Conservation (phyloP, 179 eudicot genomes). For the Gypsophila paniculata region DNA sequence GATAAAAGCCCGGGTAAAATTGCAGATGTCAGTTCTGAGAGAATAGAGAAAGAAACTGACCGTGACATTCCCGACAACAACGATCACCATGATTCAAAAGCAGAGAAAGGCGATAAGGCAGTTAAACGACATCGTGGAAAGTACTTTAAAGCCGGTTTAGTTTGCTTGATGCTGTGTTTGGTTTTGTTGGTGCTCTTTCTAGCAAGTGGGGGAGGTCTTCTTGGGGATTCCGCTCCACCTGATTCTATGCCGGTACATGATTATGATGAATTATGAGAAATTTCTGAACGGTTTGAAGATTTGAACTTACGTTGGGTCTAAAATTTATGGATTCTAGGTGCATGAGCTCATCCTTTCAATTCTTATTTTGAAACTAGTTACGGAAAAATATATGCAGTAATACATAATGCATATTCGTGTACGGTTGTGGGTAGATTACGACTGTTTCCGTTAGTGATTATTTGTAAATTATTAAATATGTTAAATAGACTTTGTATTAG, state of each 20-base stretch:
- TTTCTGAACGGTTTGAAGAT: not conserved
- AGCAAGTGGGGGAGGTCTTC: constrained; percentile 19
- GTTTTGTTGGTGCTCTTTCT: constrained; percentile 20
- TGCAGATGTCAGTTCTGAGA: constrained; percentile 44
- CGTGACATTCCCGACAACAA: constrained; percentile 23
- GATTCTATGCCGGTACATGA: constrained; percentile 30
- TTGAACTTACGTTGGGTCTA: not conserved
- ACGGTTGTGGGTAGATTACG: too few relatives aligned
- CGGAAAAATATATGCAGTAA: too few relatives aligned
- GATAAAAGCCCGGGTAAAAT: constrained; percentile 92
- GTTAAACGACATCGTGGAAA: constrained; percentile 17
- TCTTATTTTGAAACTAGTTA: too few relatives aligned
- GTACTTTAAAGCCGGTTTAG: constrained; percentile 11
- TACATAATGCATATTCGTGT: too few relatives aligned
- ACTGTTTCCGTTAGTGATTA: too few relatives aligned
- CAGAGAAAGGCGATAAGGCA: constrained; percentile 27
- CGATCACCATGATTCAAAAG: constrained; percentile 33
- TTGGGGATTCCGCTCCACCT: constrained; percentile 24
- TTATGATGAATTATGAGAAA: constrained; percentile 28
- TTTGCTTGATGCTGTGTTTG: constrained; percentile 17
- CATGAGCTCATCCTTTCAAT: not conserved
- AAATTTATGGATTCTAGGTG: not conserved
- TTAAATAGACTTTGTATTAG: too few relatives aligned
- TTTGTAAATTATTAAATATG: too few relatives aligned
- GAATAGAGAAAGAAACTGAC: constrained; percentile 26